A percentile compares a stretch with the other conserved stretches of the same genome.
phyloP scores from a whole-genome alignment of 2,329 filamentous ascomycete genomes.

The Colletotrichum abscissum region DNA sequence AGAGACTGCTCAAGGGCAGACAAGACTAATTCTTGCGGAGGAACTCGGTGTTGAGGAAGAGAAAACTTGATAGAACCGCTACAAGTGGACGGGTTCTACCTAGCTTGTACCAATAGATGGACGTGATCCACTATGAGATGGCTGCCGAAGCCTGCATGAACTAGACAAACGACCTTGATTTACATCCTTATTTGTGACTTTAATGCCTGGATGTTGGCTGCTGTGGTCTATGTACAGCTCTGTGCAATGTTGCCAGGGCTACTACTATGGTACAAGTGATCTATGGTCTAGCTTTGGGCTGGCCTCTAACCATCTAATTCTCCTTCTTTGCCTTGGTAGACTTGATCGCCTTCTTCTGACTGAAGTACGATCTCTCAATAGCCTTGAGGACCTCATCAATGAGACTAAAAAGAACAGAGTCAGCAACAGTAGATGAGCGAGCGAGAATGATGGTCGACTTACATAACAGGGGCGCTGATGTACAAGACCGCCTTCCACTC shows the following conservation, averaged over 20 bases:
- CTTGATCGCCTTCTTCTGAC: conserved; percentile 58
- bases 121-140: conserved; percentile 35
- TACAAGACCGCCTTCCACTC: conserved; percentile 94
- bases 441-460: conserved; percentile 56
- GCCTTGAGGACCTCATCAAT: conserved; percentile 89
- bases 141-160: conserved; percentile 30
- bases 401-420: conserved; percentile 58
- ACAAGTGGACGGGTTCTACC: conserved; percentile 36
- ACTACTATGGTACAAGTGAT: conserved; percentile 42
- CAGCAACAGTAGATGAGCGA: background rate
- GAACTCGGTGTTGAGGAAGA: background rate
- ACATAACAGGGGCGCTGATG: conserved; percentile 94
- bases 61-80: conserved; percentile 29
- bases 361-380: conserved; percentile 75
- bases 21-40: conserved; percentile 75
- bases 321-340: conserved; percentile 64
- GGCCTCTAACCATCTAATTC: conserved; percentile 50
- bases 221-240: conserved; percentile 27
- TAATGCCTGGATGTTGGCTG: conserved; percentile 15
- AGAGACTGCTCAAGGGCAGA: conserved; percentile 96
- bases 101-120: conserved; percentile 51
- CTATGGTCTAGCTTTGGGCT: conserved; percentile 43
- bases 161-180: conserved; percentile 32
- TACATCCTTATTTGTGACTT: background rate
- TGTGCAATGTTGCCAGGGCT: conserved; percentile 34